Evolutionary conservation across 148 eudicot species (phyloP).

Genomic region (Chenopodium quinoa): DNA sequence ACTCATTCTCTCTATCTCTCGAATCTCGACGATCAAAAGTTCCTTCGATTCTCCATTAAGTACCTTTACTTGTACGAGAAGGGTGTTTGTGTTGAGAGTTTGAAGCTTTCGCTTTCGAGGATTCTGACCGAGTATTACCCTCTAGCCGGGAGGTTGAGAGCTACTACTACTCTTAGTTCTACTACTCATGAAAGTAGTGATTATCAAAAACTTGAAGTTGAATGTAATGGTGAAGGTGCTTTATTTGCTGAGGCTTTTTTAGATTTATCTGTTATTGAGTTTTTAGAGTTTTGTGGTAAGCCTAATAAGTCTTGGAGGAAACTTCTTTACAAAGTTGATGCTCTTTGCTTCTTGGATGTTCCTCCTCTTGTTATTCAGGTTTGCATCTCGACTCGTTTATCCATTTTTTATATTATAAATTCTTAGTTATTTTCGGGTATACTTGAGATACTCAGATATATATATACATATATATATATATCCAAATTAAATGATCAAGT

Average conservation of each 20-base stretch:
- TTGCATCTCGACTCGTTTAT: neutral
- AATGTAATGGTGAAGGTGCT: constrained; percentile 90
- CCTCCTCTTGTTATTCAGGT: constrained; percentile 96
- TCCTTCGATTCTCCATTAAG: constrained; percentile 80
- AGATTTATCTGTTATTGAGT: constrained; percentile 56
- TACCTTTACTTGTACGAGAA: constrained; percentile 62
- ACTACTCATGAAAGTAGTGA: constrained; percentile 9
- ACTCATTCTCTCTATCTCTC: constrained; percentile 65
- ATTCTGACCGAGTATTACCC: constrained; percentile 81
- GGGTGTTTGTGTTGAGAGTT: constrained; percentile 28
- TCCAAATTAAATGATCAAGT: too few relatives aligned
- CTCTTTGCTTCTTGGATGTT: constrained; percentile 65
- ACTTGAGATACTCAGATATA: too few relatives aligned
- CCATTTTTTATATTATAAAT: neutral
- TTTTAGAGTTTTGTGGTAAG: constrained; percentile 43
- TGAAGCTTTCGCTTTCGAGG: constrained; percentile 60
- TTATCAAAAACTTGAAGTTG: constrained; percentile 66
- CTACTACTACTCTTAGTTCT: neutral
- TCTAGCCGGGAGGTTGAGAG: constrained; percentile 70
- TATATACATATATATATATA: too few relatives aligned
- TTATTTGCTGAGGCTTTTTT: constrained; percentile 70
- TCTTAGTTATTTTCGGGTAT: neutral
- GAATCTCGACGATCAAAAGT: constrained; percentile 81
- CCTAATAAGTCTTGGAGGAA: constrained; percentile 83
- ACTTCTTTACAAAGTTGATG: constrained; percentile 60